Evolutionary conservation across 306 rosid genomes (phyloP).

Genomic region (Vigna mungo): DNA sequence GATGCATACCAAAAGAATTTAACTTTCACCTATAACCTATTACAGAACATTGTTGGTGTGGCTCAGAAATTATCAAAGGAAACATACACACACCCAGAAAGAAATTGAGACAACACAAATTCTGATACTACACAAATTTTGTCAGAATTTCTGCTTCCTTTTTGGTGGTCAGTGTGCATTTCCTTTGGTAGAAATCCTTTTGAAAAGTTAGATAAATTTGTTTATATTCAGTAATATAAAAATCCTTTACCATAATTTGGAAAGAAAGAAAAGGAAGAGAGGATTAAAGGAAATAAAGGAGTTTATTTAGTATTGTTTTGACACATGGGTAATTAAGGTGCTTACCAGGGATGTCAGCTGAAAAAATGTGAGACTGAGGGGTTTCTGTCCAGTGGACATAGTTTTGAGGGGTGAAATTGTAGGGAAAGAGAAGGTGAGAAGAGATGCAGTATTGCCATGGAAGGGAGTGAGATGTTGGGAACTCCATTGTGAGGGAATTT

Average conservation of each 20-base stretch:
- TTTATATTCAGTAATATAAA: too few species aligned
- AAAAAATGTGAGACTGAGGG: conserved; percentile 74
- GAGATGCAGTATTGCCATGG: conserved; percentile 57
- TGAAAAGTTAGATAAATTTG: too few species aligned
- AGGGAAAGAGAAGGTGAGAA: conserved; percentile 62
- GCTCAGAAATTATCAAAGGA: not conserved
- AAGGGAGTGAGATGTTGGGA: conserved; percentile 41
- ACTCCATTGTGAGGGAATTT: conserved; percentile 58
- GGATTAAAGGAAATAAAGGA: not conserved
- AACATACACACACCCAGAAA: too few species aligned
- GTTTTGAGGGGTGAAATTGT: conserved; percentile 66
- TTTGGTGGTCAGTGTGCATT: too few species aligned
- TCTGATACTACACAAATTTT: too few species aligned
- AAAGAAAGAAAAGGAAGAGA: not conserved
- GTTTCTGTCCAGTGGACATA: conserved; percentile 80
- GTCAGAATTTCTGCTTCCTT: too few species aligned
- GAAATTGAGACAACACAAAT: too few species aligned
- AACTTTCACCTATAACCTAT: not conserved
- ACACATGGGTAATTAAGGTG: not conserved
- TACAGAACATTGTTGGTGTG: not conserved
- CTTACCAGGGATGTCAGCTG: conserved; percentile 78
- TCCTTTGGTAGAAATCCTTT: too few species aligned
- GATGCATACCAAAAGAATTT: not conserved
- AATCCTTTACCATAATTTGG: too few species aligned
- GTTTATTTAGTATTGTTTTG: not conserved